Evolutionary conservation across 192 early-diverging fungal species (phyloP).

Genomic region (Chytriomyces sp.): DNA sequence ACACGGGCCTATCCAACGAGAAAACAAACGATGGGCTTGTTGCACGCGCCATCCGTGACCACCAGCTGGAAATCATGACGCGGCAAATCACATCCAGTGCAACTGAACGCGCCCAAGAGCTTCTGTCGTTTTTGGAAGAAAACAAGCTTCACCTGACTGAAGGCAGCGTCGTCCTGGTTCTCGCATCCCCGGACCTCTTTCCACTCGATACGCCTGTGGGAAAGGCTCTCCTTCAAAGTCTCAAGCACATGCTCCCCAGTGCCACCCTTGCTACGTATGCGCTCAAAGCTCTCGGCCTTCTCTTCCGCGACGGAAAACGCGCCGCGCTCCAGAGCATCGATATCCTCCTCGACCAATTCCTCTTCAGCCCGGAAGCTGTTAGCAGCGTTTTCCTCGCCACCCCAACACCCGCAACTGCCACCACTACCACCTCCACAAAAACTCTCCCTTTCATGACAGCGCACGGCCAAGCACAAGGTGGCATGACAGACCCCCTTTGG

Average conservation of each 20-base stretch:
- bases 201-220: no score
- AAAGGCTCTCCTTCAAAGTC: background rate
- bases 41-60: no score
- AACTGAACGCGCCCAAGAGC: no score
- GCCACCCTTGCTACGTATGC: background rate
- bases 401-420: background rate
- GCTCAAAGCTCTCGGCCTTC: background rate
- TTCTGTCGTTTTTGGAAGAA: no score
- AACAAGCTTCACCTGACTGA: no score
- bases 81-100: no score
- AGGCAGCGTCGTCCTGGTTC: no score
- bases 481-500: conserved; percentile 17
- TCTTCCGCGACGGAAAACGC: background rate
- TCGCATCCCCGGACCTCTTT: no score
- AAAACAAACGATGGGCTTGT: no score
- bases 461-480: conserved; percentile 9
- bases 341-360: background rate
- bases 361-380: background rate
- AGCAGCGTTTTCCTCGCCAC: background rate
- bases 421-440: no score
- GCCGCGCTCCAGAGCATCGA: conserved; percentile 1
- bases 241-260: background rate
- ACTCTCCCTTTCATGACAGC: conserved; percentile 25
- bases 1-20: no score
- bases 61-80: no score